Evolutionary conservation across 192 early-diverging fungal genomes (phyloP).

Genomic region (Diversispora epigaea): DNA sequence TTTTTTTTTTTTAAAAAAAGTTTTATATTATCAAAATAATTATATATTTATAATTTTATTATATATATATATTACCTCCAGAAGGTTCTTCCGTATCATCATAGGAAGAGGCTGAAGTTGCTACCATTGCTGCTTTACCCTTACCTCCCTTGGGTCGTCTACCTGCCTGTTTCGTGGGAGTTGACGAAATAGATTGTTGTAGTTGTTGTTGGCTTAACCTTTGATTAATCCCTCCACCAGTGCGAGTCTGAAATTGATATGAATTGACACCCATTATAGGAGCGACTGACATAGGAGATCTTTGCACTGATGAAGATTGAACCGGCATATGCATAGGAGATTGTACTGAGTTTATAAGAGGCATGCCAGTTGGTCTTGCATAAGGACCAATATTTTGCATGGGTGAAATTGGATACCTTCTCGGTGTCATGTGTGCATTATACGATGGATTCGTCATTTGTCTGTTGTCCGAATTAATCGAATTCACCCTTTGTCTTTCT

Average conservation of each 20-base stretch:
- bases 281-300: neutral
- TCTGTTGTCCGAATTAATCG: too few relatives aligned
- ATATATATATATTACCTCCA: constrained; percentile 39
- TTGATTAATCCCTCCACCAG: neutral
- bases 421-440: too few relatives aligned
- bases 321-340: neutral
- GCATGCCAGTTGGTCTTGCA: neutral
- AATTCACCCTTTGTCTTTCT: too few relatives aligned
- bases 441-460: too few relatives aligned
- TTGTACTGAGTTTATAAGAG: too few relatives aligned
- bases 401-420: too few relatives aligned
- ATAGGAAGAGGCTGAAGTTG: neutral
- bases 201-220: neutral
- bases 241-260: constrained; percentile 5
- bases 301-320: neutral
- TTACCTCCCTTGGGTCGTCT: neutral
- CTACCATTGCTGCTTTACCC: neutral
- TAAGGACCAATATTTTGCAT: neutral
- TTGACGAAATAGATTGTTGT: neutral
- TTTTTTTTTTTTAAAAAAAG: too few relatives aligned
- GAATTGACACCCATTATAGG: neutral
- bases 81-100: constrained; percentile 61
- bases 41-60: neutral
- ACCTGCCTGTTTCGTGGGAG: neutral
- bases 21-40: neutral